phyloP scores from a whole-genome alignment of 495 filamentous ascomycete genomes.

The Trichoderma asperelloides region DNA sequence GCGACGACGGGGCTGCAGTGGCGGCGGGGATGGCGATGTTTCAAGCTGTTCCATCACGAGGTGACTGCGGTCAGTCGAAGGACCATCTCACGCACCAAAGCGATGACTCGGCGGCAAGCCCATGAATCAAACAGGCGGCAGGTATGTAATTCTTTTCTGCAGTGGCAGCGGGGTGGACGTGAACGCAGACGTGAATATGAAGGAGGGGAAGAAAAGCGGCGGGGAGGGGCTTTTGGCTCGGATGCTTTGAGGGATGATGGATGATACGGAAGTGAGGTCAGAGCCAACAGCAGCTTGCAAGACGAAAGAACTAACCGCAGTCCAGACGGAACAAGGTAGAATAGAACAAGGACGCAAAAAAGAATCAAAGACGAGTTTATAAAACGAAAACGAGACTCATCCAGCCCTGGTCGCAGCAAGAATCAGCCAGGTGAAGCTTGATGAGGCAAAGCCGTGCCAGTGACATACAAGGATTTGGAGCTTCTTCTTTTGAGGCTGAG shows the following conservation, averaged over 20 bases:
- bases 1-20: neutral
- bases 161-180: neutral
- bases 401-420: neutral
- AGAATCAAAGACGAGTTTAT: neutral
- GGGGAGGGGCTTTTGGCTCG: constrained; percentile 9
- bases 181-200: neutral
- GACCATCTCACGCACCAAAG: constrained; percentile 19
- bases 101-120: neutral
- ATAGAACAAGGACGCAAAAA: constrained; percentile 2
- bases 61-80: constrained; percentile 23
- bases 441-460: neutral
- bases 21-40: constrained; percentile 8
- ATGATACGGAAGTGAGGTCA: constrained; percentile 11
- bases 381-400: neutral
- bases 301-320: constrained; percentile 12
- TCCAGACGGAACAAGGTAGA: constrained; percentile 9
- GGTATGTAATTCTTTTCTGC: neutral
- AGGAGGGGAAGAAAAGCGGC: neutral
- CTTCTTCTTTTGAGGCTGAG: constrained; percentile 7
- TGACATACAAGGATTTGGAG: neutral
- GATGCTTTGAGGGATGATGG: neutral
- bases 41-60: constrained; percentile 37
- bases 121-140: constrained; percentile 18
- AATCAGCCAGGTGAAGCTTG: neutral
- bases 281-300: constrained; percentile 19